Conservation (phyloP, 2,329 filamentous ascomycete species). For the Hansfordia pulvinata region DNA sequence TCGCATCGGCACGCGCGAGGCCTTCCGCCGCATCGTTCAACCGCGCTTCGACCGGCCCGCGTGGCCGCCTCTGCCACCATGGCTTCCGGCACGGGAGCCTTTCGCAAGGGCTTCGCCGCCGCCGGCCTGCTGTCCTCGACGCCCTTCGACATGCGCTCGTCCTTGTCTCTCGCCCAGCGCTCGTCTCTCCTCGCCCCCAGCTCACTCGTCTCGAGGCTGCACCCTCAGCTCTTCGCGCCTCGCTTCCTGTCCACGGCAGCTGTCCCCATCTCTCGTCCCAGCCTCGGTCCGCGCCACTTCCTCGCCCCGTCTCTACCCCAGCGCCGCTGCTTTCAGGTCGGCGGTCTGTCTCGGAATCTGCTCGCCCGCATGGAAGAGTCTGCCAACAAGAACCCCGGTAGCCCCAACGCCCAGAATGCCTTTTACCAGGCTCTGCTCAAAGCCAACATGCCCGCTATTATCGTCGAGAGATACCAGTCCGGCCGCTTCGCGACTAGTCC, state of each 20-base stretch:
- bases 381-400: conserved; percentile 84
- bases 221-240: conserved; percentile 7
- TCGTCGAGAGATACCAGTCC: conserved; percentile 81
- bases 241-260: conserved; percentile 11
- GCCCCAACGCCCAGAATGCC: conserved; percentile 76
- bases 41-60: too few species aligned
- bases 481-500: conserved; percentile 73
- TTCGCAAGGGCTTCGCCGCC: too few species aligned
- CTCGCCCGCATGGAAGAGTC: conserved; percentile 80
- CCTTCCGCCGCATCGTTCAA: too few species aligned
- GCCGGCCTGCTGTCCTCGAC: too few species aligned
- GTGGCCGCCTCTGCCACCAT: too few species aligned
- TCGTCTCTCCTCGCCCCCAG: conserved; percentile 15
- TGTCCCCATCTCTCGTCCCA: conserved; percentile 6
- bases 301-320: conserved; percentile 8
- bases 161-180: conserved; percentile 16
- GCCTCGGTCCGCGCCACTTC: conserved; percentile 5
- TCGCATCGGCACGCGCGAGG: too few species aligned
- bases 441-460: conserved; percentile 85
- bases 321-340: conserved; percentile 25
- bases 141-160: conserved; percentile 18
- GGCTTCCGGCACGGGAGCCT: too few species aligned
- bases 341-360: conserved; percentile 44
- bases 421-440: conserved; percentile 87
- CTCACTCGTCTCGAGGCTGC: conserved; percentile 12